Evolutionary conservation across 192 early-diverging fungal species (phyloP), one percentile per base, ranked within the genome.

Genomic region (Backusella morwellensis): DNA sequence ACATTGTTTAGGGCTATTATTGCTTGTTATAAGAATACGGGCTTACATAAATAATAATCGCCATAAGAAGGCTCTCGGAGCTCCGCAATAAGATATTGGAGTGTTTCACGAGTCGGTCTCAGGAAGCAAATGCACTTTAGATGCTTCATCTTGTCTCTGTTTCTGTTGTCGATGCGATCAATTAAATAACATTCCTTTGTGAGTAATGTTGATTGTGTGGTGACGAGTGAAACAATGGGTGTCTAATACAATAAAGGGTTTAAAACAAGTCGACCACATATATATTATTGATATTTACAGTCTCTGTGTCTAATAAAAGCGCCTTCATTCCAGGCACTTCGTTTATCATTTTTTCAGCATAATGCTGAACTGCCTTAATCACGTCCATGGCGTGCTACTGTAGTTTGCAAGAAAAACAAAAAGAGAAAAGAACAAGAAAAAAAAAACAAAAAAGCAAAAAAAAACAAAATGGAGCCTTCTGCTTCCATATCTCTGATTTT

Each of bases 321-420:
- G 99, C 96, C 83, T 99, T 99, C 97, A 99, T 98, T n/a, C 97
- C 97, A 67, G 90, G 81, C 23, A 94, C 93, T 63, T 98, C 96
- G 34, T 84, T 75, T 70, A 96, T 87, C 92, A 99, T 97, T 83
- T 97, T 97, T 77, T 92, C 91, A 63, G 95, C 89, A 86, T 99
- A 99, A 78, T 88, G 89, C 88, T 98, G 94, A 12, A 91, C 84
- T 12, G 91, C 90, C 77, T 94, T 94, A 34, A 96, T 85, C 35
- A 91, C 80, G 76, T 96, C 93, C 94, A 96, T 95, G 42, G 3
- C 50, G 52, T 68, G 29, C 14, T 50, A 17, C 47, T 50, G n/a
- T 50, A n/a, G 1, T 50, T 50, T 17, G 11, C 1, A 40, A 38
- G 8, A 38, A 35, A 36, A 35, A 42, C n/a, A 42, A 70, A n/a